Base-by-base conservation (phyloP, 129 eudicot species). In the Sambucus nigra region DNA sequence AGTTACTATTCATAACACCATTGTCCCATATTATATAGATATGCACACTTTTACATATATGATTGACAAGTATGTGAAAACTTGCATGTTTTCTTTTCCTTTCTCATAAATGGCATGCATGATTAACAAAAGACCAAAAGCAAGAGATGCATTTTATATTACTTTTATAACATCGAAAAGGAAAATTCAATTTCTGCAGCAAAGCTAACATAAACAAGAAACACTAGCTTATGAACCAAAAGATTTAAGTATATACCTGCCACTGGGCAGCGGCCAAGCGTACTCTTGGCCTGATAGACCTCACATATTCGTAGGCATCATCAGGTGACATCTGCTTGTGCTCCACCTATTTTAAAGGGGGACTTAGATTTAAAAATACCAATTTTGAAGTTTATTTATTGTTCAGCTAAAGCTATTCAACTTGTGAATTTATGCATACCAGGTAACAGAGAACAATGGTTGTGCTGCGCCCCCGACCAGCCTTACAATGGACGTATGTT, bases 391-490 rank as follows among this genome's bases (percentile, higher is more conserved):
- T 8, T 18, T 35, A 20, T 21, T 26, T 24, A 28, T 45, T 0
- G 5, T 8, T 46, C 18, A 41, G 5, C 40, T 9, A 16, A 25
- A 14, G 17, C 0, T 41, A 29, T 33, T n/a, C n/a, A n/a, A 9
- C 11, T 35, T 64, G 23, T 57, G 7, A 9, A 15, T 5, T 20
- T 16, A 26, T 52, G 44, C 72, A 6, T 69, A 86, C 95, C 87
- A 86, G 66, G 68, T 86, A 86, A 70, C 95, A 81, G 25, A 86
- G 73, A 41, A 86, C 92, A 35, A 86, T 64, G 10, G 95, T 86
- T 19, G 95, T 86, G 58, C 95, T 86, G 46, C 95, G 87, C 14
- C 95, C 95, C 39, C 95, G 69, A 27, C 95, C 93, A 33, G 95
- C 95, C 75, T 86, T 86, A 22, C 95, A 86, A 66, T 86, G 95